Conservation (phyloP, 306 rosid species). For the Quercus dentata region DNA sequence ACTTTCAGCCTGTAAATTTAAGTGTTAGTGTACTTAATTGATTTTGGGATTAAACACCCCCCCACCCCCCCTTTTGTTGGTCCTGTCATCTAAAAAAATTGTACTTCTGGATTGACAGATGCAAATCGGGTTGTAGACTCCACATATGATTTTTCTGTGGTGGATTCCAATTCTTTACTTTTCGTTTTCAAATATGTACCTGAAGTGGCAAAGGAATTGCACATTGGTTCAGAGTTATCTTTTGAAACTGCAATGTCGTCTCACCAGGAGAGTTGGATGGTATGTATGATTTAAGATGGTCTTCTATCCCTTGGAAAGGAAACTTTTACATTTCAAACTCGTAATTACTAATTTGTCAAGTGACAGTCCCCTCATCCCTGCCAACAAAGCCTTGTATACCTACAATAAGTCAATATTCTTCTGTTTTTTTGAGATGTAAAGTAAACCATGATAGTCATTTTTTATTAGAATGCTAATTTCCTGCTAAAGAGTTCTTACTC, state of each 20-base stretch:
- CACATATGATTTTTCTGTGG: slow-evolving; percentile 78
- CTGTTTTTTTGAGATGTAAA: background rate
- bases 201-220: slow-evolving; percentile 75
- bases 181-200: slow-evolving; percentile 86
- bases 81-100: background rate
- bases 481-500: background rate
- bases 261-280: slow-evolving; percentile 73
- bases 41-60: background rate
- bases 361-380: background rate
- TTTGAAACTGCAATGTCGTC: slow-evolving; percentile 57
- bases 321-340: background rate
- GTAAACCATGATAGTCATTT: background rate
- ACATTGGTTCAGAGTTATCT: slow-evolving; percentile 55
- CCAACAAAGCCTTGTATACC: background rate
- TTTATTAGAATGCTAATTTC: background rate
- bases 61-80: background rate
- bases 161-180: slow-evolving; percentile 87
- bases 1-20: background rate
- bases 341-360: background rate
- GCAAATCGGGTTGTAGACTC: slow-evolving; percentile 62
- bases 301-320: background rate
- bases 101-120: slow-evolving; percentile 50
- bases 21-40: background rate
- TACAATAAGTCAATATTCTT: background rate
- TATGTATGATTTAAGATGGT: slow-evolving; percentile 29